Conservation (phyloP, 345 rosid species). For the Lagerstroemia speciosa region DNA sequence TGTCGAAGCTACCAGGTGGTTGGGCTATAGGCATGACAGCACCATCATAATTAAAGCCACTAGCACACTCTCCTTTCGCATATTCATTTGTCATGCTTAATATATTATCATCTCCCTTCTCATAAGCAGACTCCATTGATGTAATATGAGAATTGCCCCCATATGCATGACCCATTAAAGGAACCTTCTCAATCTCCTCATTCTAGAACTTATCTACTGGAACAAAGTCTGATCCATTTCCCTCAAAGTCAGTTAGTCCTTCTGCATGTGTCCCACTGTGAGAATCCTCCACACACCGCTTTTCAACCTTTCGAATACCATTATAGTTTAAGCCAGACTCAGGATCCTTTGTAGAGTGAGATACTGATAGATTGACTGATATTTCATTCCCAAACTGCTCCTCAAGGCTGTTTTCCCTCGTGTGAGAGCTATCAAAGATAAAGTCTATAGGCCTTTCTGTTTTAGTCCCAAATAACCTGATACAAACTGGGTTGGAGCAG, state of each 20-base stretch:
- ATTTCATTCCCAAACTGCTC: conserved; percentile 35
- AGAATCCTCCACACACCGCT: conserved; percentile 52
- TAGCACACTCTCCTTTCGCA: too few relatives aligned
- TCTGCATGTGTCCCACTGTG: conserved; percentile 25
- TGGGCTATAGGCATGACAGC: conserved; percentile 34
- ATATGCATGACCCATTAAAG: too few relatives aligned
- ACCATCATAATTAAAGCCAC: conserved; percentile 40
- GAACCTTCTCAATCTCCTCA: too few relatives aligned
- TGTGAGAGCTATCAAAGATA: conserved; percentile 31
- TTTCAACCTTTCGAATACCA: conserved; percentile 55
- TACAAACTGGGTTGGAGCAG: conserved; percentile 53
- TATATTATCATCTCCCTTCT: conserved; percentile 27
- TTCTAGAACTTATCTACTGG: conserved; percentile 15
- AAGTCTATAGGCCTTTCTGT: conserved; percentile 44
- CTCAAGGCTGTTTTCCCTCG: conserved; percentile 22
- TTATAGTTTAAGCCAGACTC: conserved; percentile 42
- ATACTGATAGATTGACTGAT: conserved; percentile 50
- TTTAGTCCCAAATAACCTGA: conserved; percentile 57
- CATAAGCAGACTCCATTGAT: conserved; percentile 20
- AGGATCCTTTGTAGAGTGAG: conserved; percentile 49
- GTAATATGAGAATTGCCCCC: conserved; percentile 18
- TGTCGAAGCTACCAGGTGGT: conserved; percentile 33
- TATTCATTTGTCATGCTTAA: too few relatives aligned
- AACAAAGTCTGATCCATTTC: conserved; percentile 35
- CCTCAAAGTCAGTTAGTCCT: conserved; percentile 27